Base-by-base conservation (phyloP, 1,284 basidiomycete species). In the Phellinidium pouzarii region DNA sequence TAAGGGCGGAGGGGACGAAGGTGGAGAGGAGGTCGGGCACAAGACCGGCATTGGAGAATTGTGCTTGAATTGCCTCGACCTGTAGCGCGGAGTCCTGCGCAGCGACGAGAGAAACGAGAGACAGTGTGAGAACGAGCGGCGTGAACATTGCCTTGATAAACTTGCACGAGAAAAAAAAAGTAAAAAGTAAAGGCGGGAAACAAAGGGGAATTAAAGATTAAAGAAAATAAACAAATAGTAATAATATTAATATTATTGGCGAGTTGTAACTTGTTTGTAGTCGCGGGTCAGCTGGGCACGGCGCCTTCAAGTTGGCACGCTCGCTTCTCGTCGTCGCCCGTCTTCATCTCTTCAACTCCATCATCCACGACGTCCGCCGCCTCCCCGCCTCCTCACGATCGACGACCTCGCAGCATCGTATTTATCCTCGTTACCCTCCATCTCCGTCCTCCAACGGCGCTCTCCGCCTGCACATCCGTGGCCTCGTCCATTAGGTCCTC, bases 11-110 rank as follows among this genome's bases (percentile, higher is more conserved):
- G 6, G 84, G 86, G 53, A 67, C 64, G 64, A 89, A 87, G 19
- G 70, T 68, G 9, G 73, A 37, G 45, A 88, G 59, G 44, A 84
- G 66, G 51, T 72, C 67, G 3, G 86, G 84, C 44, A 82, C 78
- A 55, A 88, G 69, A 46, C 68, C 71, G 6, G 84, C 72, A 58
- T 78, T 75, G 17, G 57, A 64, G 64, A 85, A 83, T 60, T 84
- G 78, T 19, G 82, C 83, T 59, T 80, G 65, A 50, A 83, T 77
- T 31, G 75, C 79, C 56, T 70, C 70, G 38, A 82, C 66, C 47
- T 71, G 68, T 48, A 79, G 58, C 9, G 63, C 55, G 17, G 63
- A 63, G 49, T 54, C 50, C 60, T 80, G 77, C 20, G 75, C 74
- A 36, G 64, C 58, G 52, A 68, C 69, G 60, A 75, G 64, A 3